A percentile compares a stretch with the other conserved stretches of the same genome.
phyloP scores from a whole-genome alignment of 176 grass and related monocot genomes.

The Carex cristatella region DNA sequence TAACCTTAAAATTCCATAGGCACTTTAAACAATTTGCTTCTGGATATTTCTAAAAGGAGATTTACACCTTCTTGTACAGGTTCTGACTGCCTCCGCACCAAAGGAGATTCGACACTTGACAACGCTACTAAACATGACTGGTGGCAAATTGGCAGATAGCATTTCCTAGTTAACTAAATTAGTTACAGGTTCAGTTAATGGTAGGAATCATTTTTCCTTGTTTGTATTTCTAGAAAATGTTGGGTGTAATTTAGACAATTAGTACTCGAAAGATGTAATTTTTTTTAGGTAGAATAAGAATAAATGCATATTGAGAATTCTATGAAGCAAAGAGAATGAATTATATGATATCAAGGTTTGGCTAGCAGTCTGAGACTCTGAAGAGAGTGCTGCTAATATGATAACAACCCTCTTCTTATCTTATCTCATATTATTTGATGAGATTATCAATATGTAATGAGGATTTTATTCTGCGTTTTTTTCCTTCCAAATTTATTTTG shows the following conservation, averaged over 20 bases:
- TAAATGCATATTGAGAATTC: background rate
- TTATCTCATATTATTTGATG: background rate
- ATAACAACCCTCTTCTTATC: too few species aligned
- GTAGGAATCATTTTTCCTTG: background rate
- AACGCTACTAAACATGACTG: conserved; percentile 49
- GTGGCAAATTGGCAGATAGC: background rate
- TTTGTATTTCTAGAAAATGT: background rate
- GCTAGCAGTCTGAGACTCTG: background rate
- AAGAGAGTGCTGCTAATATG: background rate
- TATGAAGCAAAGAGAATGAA: background rate
- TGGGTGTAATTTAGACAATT: background rate
- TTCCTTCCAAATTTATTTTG: too few species aligned
- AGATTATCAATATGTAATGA: too few species aligned
- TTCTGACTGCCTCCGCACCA: conserved; percentile 75
- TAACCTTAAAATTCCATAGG: background rate
- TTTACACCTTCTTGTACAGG: conserved; percentile 27
- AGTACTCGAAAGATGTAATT: background rate
- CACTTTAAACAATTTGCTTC: conserved; percentile 1
- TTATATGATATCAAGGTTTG: background rate
- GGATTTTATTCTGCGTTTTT: too few species aligned
- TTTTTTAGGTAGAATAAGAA: background rate
- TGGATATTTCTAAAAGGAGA: conserved; percentile 12
- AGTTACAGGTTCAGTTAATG: background rate
- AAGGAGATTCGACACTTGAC: conserved; percentile 69
- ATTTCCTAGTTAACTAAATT: background rate